Percentiles rank a stretch among this genome's conserved stretches.
These are phyloP conservation scores for Pythium chondricola DNA, from an alignment of 352 stramenopile genomes.

Conservation along the genomic window DNA sequence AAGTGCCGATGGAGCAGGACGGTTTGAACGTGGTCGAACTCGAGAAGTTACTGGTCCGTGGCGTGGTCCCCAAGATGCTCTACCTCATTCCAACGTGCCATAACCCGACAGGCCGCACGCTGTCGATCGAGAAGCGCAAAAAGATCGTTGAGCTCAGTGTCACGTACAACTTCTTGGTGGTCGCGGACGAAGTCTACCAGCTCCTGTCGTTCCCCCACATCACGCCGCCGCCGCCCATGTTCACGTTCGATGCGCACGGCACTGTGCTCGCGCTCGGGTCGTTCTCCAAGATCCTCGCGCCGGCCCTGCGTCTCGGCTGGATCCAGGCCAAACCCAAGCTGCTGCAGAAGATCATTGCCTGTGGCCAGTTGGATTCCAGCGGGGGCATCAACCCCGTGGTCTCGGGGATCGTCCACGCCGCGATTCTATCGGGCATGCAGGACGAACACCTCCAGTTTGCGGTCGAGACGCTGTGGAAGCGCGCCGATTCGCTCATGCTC, in stretches of 20 bases:
- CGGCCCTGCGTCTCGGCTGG: slow-evolving; percentile 88
- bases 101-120: slow-evolving; percentile 90
- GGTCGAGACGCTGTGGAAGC: slow-evolving; percentile 63
- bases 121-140: slow-evolving; percentile 80
- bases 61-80: slow-evolving; percentile 86
- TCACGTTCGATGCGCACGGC: slow-evolving; percentile 76
- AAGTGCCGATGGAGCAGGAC: slow-evolving; percentile 89
- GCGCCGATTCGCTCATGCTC: slow-evolving; percentile 69
- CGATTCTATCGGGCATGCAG: slow-evolving; percentile 62
- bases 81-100: slow-evolving; percentile 94
- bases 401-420: slow-evolving; percentile 79
- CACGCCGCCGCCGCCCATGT: slow-evolving; percentile 76
- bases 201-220: slow-evolving; percentile 89
- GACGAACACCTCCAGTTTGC: slow-evolving; percentile 73
- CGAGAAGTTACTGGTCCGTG: slow-evolving; percentile 67
- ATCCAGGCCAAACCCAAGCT: slow-evolving; percentile 71
- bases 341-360: slow-evolving; percentile 64
- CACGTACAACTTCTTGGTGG: slow-evolving; percentile 87
- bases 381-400: slow-evolving; percentile 92
- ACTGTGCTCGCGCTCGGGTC: slow-evolving; percentile 87
- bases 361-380: slow-evolving; percentile 89
- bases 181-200: slow-evolving; percentile 95
- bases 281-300: slow-evolving; percentile 95
- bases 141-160: slow-evolving; percentile 85
- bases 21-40: slow-evolving; percentile 82